phyloP scores from a whole-genome alignment of 2,329 filamentous ascomycete species.

The Incumbomyces delicatus region DNA sequence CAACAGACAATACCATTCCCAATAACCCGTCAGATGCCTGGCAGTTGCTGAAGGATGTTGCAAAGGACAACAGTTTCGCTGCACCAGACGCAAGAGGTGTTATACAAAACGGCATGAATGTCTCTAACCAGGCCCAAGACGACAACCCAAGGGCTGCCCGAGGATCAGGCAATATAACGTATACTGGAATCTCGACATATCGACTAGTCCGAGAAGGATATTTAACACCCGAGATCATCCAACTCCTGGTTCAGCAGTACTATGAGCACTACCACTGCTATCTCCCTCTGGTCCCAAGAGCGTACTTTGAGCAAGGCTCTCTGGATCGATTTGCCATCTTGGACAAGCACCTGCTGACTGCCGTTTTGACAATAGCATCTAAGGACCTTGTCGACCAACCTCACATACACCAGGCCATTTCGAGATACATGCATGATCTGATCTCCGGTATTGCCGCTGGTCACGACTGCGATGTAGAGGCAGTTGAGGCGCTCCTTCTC shows the following conservation, averaged over 20 bases:
- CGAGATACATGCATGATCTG: conserved; percentile 59
- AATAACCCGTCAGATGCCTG: conserved; percentile 40
- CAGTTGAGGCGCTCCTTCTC: conserved; percentile 59
- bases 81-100: conserved; percentile 19
- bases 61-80: conserved; percentile 27
- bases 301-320: conserved; percentile 46
- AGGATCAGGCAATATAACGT: conserved; percentile 22
- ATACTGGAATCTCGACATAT: conserved; percentile 32
- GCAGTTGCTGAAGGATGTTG: conserved; percentile 38
- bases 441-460: conserved; percentile 59
- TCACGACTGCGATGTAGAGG: conserved; percentile 57
- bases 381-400: conserved; percentile 59
- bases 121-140: neutral
- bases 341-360: conserved; percentile 59
- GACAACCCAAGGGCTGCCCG: conserved; percentile 6
- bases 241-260: conserved; percentile 48
- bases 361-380: conserved; percentile 60
- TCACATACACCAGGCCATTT: conserved; percentile 55
- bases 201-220: conserved; percentile 35
- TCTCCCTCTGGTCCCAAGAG: conserved; percentile 56
- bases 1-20: conserved; percentile 32
- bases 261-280: conserved; percentile 59
- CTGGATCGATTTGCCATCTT: conserved; percentile 48
- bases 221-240: conserved; percentile 41
- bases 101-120: conserved; percentile 19